A percentile compares a stretch with the other conserved stretches of the same genome.
Conservation (phyloP, 2,329 filamentous ascomycete genomes). For the Penicillium sp. region DNA sequence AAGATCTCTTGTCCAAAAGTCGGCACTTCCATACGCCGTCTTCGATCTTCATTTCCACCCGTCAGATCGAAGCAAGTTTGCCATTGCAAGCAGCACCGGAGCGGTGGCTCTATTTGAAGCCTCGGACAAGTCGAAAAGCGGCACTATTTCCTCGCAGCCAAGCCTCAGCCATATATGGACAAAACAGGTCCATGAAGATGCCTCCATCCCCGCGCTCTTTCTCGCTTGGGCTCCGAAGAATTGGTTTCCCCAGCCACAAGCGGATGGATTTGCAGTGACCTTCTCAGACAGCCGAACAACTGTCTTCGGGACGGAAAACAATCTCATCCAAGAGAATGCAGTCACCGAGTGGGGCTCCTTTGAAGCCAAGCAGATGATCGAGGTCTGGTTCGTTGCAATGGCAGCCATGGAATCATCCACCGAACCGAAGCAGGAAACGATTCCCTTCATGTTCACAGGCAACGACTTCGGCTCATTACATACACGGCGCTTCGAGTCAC, state of each 20-base stretch:
- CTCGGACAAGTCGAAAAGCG: slow-evolving; percentile 8
- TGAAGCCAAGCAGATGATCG: slow-evolving; percentile 33
- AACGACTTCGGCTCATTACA: slow-evolving; percentile 41
- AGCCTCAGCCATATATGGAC: slow-evolving; percentile 41
- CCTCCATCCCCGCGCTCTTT: slow-evolving; percentile 64
- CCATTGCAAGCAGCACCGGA: slow-evolving; percentile 72
- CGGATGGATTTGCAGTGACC: slow-evolving; percentile 63
- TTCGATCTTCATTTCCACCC: slow-evolving; percentile 82
- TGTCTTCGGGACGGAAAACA: slow-evolving; percentile 49
- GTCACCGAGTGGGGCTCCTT: slow-evolving; percentile 28
- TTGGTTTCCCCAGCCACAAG: slow-evolving; percentile 22
- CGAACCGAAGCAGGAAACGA: background rate
- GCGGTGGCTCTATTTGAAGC: slow-evolving; percentile 38
- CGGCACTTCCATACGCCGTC: slow-evolving; percentile 67
- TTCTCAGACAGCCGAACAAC: slow-evolving; percentile 66
- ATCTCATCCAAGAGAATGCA: slow-evolving; percentile 11
- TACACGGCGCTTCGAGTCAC: slow-evolving; percentile 28
- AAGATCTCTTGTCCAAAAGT: slow-evolving; percentile 58
- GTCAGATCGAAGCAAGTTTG: slow-evolving; percentile 57
- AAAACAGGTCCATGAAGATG: slow-evolving; percentile 52
- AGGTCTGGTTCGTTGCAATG: slow-evolving; percentile 42
- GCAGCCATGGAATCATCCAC: slow-evolving; percentile 16
- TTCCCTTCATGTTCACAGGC: slow-evolving; percentile 38
- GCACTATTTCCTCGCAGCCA: slow-evolving; percentile 17
- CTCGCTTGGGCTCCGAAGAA: slow-evolving; percentile 66